Base-by-base conservation (phyloP, 2,329 filamentous ascomycete genomes). In the Scolecobasidium constrictum region DNA sequence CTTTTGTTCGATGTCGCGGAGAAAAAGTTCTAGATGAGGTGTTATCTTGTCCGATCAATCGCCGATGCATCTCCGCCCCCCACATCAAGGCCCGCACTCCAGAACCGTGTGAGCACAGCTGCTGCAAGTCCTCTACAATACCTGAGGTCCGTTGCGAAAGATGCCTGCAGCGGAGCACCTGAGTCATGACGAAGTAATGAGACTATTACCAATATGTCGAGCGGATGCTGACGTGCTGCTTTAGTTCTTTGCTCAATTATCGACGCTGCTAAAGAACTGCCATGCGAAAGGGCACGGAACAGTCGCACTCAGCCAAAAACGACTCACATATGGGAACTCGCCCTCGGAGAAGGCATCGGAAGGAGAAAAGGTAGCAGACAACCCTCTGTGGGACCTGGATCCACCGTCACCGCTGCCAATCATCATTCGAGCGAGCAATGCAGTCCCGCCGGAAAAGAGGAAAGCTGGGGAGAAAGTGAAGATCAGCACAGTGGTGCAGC, bases 351-450 rank as follows among this genome's bases (percentile, higher is more conserved):
- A 11, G 4, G 22, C 28, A 23, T 9, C 31, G 37, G 66, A 65
- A 50, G 52, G 62, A 37, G 17, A 9, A 3, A 18, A 36, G 19
- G 34, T 18, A 41, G 64, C 64, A 46, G 66, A 69, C 33, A 67
- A 74, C 42, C 67, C 72, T 12, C 68, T 81, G 45, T 68, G 75
- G 53, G 80, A 86, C 50, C 68, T 80, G 2, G 62, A 72, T 46
- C 72, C 72, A 12, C 62, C 72, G 9, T 64, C 66, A 20, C 78
- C 80, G 4, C 65, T 83, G 12, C 81, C 87, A 5, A 67, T 96
- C 46, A 67, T 96, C 35, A 76, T 98, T 50, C 81, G 87, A 47
- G 90, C 86, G 12, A 83, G 83, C 23, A 86, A 96, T 60, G 86
- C 85, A 53, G 84, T 59, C 44, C 64, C 60, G n/a, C 57, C 58